Base-by-base conservation (phyloP, 768 basidiomycete species). In the Russula ochroleuca region DNA sequence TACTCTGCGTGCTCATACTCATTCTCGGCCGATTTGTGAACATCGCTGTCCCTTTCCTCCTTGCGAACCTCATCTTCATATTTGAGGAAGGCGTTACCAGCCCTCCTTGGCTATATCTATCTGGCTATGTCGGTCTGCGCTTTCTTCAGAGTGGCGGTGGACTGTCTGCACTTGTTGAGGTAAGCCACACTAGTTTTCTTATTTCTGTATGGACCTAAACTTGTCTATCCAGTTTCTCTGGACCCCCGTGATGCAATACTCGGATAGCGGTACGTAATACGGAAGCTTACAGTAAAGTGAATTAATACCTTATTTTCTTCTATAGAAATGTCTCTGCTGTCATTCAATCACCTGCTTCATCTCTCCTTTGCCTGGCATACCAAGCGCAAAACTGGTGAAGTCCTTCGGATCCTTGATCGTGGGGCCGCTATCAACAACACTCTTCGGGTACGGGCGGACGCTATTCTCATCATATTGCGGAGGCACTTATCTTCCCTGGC, bases 171-270 rank as follows among this genome's bases (percentile, higher is more conserved):
- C 74, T 92, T 52, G 83, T 83, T 25, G 75, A 74, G 68, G 75
- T 74, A 62, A 60, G 71, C 70, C n/a, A 25, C 13, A 5, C 33
- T 40, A n/a, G 28, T 56, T 40, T 19, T 17, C 35, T 49, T 57
- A 11, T 51, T 45, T 57, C 7, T 3, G 37, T 21, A 4, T 59
- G 47, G 15, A 31, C 33, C 9, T 49, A 28, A n/a, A 31, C 15
- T 14, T 14, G 15, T 61, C n/a, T 53, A 51, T 57, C 31, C 62
- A 88, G 84, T 77, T 82, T 35, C 78, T 93, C 3, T 95, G 92
- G 90, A 82, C 87, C 2, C 91, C 93, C 1, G 88, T 98, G 48
- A 89, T 93, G 83, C 92, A 93, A 74, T 90, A 85, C 72, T 91
- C 90, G 0, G 92, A 95, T 71, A 77, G 87, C 69, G 83, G 83